Evolutionary conservation across 2,329 filamentous ascomycete species (phyloP), one percentile per base, ranked within the genome.

Genomic region (Alternaria angustiovoidea): DNA sequence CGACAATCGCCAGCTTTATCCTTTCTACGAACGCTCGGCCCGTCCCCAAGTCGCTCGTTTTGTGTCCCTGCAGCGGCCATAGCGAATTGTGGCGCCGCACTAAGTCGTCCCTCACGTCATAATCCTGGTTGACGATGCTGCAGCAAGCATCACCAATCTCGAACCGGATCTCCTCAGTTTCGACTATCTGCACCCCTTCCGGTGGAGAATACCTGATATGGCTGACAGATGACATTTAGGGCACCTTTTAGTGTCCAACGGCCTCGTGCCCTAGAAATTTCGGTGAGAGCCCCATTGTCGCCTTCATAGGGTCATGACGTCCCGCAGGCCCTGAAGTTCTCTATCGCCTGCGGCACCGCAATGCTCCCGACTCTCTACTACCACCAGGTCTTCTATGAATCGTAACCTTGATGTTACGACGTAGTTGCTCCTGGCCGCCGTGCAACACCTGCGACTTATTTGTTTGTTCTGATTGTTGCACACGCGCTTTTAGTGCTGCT

Each of bases 341-440:
- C 48, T 51, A 61, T 55, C 61, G 61, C 59, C 47, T 57, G 61
- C 64, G 61, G 64, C 57, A 64, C 61, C 49, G 63, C 63, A 58
- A 70, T 72, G 70, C 63, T 60, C 62, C 51, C 53, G 52, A 53
- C 34, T 43, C 59, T 62, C 54, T 52, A 53, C 39, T 46, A 58
- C 61, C 30, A 42, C 61, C 30, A 42, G 56, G 63, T 57, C 56
- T 61, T 58, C 48, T 51, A 63, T 67, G 63, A 61, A 39, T 36
- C 51, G 51, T 58, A 59, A 68, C 64, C 60, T 73, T 70, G 58
- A 75, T 74, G 72, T 68, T 75, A 57, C 71, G 71, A 57, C 73
- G 73, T 63, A 72, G 73, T 59, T 65, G 63, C 54, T 72, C 71
- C 61, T 75, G 72, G 73, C 73, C 73, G 41, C 60, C 63, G 62